These are phyloP conservation scores for Lenzites betulinus DNA, from an alignment of 768 basidiomycete genomes.

Conservation along the genomic window DNA sequence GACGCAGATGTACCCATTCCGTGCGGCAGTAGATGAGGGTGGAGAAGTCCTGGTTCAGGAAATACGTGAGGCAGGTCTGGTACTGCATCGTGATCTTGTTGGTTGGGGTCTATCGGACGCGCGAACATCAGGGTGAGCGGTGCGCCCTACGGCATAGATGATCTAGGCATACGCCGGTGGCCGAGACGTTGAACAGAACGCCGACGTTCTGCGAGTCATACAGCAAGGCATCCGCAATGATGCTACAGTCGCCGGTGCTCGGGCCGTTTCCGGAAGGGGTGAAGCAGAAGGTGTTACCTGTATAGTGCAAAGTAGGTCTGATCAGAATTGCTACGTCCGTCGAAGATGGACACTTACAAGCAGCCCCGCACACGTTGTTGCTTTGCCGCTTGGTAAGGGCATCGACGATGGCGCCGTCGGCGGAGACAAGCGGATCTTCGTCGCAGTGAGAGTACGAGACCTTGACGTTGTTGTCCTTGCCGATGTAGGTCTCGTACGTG, in stretches of 20 bases:
- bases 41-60: conserved; percentile 47
- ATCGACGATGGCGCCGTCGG: not conserved
- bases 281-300: conserved; percentile 46
- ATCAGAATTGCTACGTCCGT: not conserved
- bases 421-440: conserved; percentile 5
- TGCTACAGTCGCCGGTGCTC: conserved; percentile 47
- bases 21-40: conserved; percentile 47
- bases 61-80: conserved; percentile 47
- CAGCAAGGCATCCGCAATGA: conserved; percentile 51
- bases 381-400: conserved; percentile 31
- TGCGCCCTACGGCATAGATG: not conserved
- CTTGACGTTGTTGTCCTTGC: conserved; percentile 46
- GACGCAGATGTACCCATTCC: conserved; percentile 42
- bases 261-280: conserved; percentile 48
- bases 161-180: conserved; percentile 3
- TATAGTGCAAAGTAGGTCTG: not conserved
- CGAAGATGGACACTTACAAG: conserved; percentile 34
- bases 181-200: conserved; percentile 19
- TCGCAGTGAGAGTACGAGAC: conserved; percentile 39
- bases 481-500: conserved; percentile 37
- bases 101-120: conserved; percentile 27
- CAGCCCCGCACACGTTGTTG: conserved; percentile 40
- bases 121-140: not conserved
- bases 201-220: conserved; percentile 51
- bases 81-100: conserved; percentile 45